Base-by-base conservation (phyloP, 2,329 filamentous ascomycete genomes). In the Ascochyta viciae-villosae region DNA sequence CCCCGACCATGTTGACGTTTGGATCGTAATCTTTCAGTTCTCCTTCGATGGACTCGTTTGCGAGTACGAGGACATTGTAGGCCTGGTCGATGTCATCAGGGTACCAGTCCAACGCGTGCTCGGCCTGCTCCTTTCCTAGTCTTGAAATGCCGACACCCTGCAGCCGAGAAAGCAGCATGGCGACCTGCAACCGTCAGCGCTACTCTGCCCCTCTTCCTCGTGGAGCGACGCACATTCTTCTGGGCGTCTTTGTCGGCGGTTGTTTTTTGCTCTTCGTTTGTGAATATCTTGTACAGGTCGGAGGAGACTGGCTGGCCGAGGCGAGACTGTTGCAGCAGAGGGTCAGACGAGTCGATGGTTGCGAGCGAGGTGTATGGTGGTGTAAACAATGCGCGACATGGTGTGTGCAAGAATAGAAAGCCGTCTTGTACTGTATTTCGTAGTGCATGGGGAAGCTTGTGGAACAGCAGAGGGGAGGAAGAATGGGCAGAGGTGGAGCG, bases 11-110 rank as follows among this genome's bases (percentile, higher is more conserved):
- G 53, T 84, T 84, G 7, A 89, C 82, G 49, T 83, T 82, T 8
- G 91, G 86, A 51, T 91, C 83, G 77, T 91, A 96, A 15, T 87
- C 85, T 60, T 87, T 82, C 62, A 98, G 84, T 37, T 91, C 85
- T 15, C 94, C 93, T 27, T 91, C 86, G 35, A 91, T 87, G 0
- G 94, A 91, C 65, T 93, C 88, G 68, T 94, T 88, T 61, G 96
- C 86, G 23, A 97, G 80, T 38, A 89, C 78, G 44, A 97, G 82
- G 57, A 97, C 81, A 48, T 92, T 87, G 65, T 90, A 86, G 3
- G 93, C 89, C 68, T 87, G 89, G 45, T 91, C 87, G 19, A 86
- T 77, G 71, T 96, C 87, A 46, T 89, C 87, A 24, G 86, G 82
- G 29, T 88, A 85, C 69, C 87, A 88, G 35, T 83, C 81, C 23